phyloP scores from a whole-genome alignment of 495 filamentous ascomycete species.

The Penicillium dipodomyicola region DNA sequence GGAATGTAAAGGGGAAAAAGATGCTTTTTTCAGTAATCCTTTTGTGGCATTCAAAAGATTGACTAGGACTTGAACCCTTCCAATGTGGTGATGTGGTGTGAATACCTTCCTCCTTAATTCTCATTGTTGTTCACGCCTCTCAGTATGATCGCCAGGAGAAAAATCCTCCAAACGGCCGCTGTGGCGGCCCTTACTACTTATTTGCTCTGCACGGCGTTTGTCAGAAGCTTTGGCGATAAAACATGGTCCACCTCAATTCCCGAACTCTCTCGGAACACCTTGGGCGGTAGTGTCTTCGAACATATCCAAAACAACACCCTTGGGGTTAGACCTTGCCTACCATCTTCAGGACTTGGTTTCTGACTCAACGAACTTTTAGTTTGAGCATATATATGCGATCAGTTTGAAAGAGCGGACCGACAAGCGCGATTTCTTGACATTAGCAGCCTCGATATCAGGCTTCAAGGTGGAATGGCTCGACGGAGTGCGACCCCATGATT shows the following conservation, averaged over 20 bases:
- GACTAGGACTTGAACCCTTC: not conserved
- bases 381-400: slow-evolving; percentile 54
- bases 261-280: not conserved
- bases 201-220: not conserved
- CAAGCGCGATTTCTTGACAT: slow-evolving; percentile 57
- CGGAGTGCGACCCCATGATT: slow-evolving; percentile 34
- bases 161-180: not conserved
- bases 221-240: not conserved
- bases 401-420: slow-evolving; percentile 60
- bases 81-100: not conserved
- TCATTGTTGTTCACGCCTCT: not conserved
- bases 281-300: slow-evolving; percentile 21
- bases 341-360: not conserved
- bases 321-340: slow-evolving; percentile 18
- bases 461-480: slow-evolving; percentile 55
- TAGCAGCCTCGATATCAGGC: slow-evolving; percentile 51
- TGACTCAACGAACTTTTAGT: slow-evolving; percentile 17
- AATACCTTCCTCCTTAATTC: not conserved
- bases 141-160: slow-evolving; percentile 4
- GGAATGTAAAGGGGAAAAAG: not conserved
- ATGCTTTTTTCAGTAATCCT: not conserved
- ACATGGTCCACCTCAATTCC: not conserved
- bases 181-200: not conserved
- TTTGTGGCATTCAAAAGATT: not conserved
- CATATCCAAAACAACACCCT: slow-evolving; percentile 31